A percentile compares a stretch with the other conserved stretches of the same genome.
These are phyloP conservation scores for Penicillium antarcticum DNA, from an alignment of 495 filamentous ascomycete genomes.

Conservation along the genomic window DNA sequence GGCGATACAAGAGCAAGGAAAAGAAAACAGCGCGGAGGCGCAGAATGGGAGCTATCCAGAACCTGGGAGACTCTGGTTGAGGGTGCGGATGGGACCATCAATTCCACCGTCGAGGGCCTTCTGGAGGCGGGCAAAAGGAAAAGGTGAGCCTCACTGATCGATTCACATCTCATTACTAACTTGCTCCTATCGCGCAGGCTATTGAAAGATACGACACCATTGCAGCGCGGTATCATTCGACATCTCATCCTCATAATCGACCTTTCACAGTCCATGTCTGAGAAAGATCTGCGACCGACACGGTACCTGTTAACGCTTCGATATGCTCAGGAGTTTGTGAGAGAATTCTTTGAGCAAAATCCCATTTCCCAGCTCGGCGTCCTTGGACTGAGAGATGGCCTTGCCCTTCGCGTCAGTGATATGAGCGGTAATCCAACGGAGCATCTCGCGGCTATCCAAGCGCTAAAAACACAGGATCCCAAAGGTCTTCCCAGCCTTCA, in stretches of 20 bases:
- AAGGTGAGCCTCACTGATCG: slow-evolving; percentile 47
- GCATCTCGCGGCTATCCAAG: slow-evolving; percentile 74
- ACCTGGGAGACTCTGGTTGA: slow-evolving; percentile 68
- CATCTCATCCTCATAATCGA: slow-evolving; percentile 92
- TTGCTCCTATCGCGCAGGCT: slow-evolving; percentile 46
- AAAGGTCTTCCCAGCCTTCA: slow-evolving; percentile 88
- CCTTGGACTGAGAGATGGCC: slow-evolving; percentile 85
- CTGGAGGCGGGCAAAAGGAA: slow-evolving; percentile 72
- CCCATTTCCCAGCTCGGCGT: slow-evolving; percentile 95
- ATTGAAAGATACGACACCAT: slow-evolving; percentile 85
- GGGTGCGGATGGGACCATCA: slow-evolving; percentile 72
- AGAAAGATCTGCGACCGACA: slow-evolving; percentile 90
- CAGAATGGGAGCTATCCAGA: slow-evolving; percentile 54
- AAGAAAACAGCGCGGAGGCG: slow-evolving; percentile 54
- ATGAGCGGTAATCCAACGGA: slow-evolving; percentile 88
- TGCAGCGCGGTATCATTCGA: slow-evolving; percentile 95
- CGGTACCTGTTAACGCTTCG: slow-evolving; percentile 77
- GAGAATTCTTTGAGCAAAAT: slow-evolving; percentile 97
- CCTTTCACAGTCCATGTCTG: slow-evolving; percentile 86
- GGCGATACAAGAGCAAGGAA: slow-evolving; percentile 39
- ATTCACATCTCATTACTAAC: not conserved
- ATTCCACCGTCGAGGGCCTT: slow-evolving; percentile 62
- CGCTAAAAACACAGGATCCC: slow-evolving; percentile 70
- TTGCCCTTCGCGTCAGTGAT: slow-evolving; percentile 80
- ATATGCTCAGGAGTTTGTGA: slow-evolving; percentile 83